These are phyloP conservation scores for Strobilomyces dryophilus DNA, from an alignment of 768 basidiomycete species.

Conservation along the genomic window DNA sequence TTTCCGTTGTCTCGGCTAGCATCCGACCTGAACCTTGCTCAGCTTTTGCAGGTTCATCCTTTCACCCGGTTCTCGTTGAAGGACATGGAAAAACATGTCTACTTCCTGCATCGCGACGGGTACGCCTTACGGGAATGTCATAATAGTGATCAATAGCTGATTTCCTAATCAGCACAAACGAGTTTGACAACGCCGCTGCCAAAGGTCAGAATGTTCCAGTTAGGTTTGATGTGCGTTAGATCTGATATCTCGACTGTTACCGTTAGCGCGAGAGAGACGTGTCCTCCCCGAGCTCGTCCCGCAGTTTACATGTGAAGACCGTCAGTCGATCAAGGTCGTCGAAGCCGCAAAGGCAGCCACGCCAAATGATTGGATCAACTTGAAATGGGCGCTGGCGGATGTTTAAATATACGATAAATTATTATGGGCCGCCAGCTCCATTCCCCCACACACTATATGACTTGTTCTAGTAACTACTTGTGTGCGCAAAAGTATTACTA, in stretches of 20 bases:
- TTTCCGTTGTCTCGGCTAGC: neutral
- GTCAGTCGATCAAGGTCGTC: conserved; percentile 4
- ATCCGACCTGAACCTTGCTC: neutral
- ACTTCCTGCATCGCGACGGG: conserved; percentile 22
- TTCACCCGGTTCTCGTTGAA: conserved; percentile 13
- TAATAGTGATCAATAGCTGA: neutral
- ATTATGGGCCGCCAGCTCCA: neutral
- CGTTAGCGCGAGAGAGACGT: conserved; percentile 15
- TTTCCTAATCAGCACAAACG: conserved; percentile 12
- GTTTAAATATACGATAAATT: conserved; percentile 11
- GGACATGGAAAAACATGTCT: conserved; percentile 24
- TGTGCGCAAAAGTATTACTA: conserved; percentile 16
- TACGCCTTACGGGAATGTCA: conserved; percentile 9
- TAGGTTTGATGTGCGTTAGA: neutral
- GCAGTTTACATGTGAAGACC: neutral
- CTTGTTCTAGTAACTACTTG: neutral
- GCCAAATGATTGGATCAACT: conserved; percentile 19
- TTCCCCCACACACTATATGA: neutral
- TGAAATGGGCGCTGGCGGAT: conserved; percentile 5
- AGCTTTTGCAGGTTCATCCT: conserved; percentile 20
- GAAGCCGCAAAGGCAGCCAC: conserved; percentile 6
- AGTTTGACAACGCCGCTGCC: conserved; percentile 20
- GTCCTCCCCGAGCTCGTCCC: conserved; percentile 22
- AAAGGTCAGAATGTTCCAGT: conserved; percentile 16
- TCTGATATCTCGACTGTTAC: conserved; percentile 7